phyloP scores from a whole-genome alignment of 2,329 filamentous ascomycete species.

The Ramularia collo-cygni region DNA sequence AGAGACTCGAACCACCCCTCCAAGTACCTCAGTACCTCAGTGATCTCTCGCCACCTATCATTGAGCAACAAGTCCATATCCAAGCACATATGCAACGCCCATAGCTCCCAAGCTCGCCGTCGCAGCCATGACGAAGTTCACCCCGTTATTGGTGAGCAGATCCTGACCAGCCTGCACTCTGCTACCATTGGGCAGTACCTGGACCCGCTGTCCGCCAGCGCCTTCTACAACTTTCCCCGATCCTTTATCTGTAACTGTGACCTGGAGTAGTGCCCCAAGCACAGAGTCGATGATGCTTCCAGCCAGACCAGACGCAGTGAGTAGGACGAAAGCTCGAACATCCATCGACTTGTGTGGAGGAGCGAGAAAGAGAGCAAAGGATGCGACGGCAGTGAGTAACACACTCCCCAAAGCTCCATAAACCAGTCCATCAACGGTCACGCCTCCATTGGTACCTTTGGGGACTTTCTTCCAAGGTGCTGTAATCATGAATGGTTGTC shows the following conservation, averaged over 20 bases:
- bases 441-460: constrained; percentile 86
- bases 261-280: constrained; percentile 76
- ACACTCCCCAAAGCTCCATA: constrained; percentile 36
- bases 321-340: constrained; percentile 12
- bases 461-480: constrained; percentile 74
- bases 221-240: constrained; percentile 87
- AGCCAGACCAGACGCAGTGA: constrained; percentile 66
- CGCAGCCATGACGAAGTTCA: constrained; percentile 87
- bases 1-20: too few species aligned
- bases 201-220: constrained; percentile 46
- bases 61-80: constrained; percentile 1
- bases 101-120: constrained; percentile 76
- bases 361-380: constrained; percentile 34
- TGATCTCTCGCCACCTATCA: too few species aligned
- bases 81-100: constrained; percentile 39
- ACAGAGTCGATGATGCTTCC: constrained; percentile 85
- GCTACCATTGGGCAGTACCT: constrained; percentile 25
- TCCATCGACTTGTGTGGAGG: constrained; percentile 16
- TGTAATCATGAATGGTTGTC: constrained; percentile 74
- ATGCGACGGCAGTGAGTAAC: constrained; percentile 59
- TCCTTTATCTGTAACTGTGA: constrained; percentile 74
- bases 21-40: too few species aligned
- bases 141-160: constrained; percentile 86
- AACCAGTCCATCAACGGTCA: constrained; percentile 64
- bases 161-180: constrained; percentile 59